Base-by-base conservation (phyloP, 2,329 filamentous ascomycete genomes). In the Cladosporium austrohemisphaericum region DNA sequence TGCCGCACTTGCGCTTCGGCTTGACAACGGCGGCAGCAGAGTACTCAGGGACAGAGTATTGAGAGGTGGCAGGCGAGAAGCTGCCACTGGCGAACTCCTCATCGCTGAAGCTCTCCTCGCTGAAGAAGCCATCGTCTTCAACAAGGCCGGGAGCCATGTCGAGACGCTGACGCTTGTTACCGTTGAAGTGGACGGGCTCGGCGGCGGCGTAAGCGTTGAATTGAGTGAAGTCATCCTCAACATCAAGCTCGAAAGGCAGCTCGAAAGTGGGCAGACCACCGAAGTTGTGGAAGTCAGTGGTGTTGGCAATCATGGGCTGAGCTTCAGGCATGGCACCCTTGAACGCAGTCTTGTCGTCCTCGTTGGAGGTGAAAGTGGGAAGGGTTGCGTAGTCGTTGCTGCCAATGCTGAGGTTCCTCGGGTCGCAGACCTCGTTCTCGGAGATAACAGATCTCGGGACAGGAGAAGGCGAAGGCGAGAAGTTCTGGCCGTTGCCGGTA, bases 181-280 rank as follows among this genome's bases (percentile, higher is more conserved):
- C 76, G 52, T 79, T 65, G 67, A 79, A 84, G 58, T 78, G 73
- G 62, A 79, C 80, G 55, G 76, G 71, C 10, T 79, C 72, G 68
- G 84, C 83, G 41, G 77, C 72, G 31, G 74, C 71, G 57, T 90
- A 85, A 63, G 88, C 82, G 56, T 89, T 83, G 7, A 94, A 78
- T 49, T 80, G 79, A 66, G 81, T 84, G 62, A 94, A 89, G 65
- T 93, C 88, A 77, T 94, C 88, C 62, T 95, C 91, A 1, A 87
- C 90, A 67, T 95, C 91, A 50, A 95, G 78, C 61, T 95, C 90
- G 19, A 91, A 93, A 58, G 94, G 81, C 57, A 89, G 86, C 68
- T 94, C 88, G 59, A 95, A 94, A 7, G 78, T 75, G 20, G 86
- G 84, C 23, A 93, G 77, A 19, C 79, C 79, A 71, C 78, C 70